These are phyloP conservation scores for Clonostachys solani DNA, from an alignment of 2,329 filamentous ascomycete genomes.

Conservation along the genomic window DNA sequence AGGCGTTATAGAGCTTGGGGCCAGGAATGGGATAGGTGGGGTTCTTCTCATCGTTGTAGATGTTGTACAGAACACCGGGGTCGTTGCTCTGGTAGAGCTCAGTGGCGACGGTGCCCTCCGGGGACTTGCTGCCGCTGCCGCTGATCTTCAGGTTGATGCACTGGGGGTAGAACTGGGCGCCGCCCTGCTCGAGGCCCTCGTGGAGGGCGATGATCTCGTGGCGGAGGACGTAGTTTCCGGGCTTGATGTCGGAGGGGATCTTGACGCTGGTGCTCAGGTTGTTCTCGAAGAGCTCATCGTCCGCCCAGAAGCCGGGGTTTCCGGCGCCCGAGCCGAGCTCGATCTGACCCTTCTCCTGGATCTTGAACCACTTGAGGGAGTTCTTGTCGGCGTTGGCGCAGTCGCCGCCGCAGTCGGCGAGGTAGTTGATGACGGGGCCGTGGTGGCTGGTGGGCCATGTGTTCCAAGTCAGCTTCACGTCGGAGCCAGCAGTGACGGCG, in stretches of 20 bases:
- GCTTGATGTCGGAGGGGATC: slow-evolving; percentile 35
- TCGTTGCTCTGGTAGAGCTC: slow-evolving; percentile 32
- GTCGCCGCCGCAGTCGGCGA: slow-evolving; percentile 45
- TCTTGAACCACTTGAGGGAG: slow-evolving; percentile 53
- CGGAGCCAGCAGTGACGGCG: slow-evolving; percentile 9
- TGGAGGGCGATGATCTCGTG: slow-evolving; percentile 51
- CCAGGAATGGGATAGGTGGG: slow-evolving; percentile 11
- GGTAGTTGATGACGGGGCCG: slow-evolving; percentile 54
- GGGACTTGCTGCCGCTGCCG: slow-evolving; percentile 25
- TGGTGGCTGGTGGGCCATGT: slow-evolving; percentile 57
- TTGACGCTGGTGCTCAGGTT: slow-evolving; percentile 30
- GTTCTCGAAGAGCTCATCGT: slow-evolving; percentile 34
- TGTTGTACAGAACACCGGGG: slow-evolving; percentile 31
- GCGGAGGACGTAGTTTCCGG: slow-evolving; percentile 47
- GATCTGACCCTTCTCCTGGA: slow-evolving; percentile 44
- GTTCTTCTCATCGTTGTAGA: slow-evolving; percentile 18
- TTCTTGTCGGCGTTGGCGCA: slow-evolving; percentile 45
- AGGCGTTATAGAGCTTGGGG: slow-evolving; percentile 3
- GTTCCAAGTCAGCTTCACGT: slow-evolving; percentile 43
- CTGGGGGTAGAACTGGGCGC: slow-evolving; percentile 44
- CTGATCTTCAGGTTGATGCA: slow-evolving; percentile 44
- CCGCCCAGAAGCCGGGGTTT: slow-evolving; percentile 24
- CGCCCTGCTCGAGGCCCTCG: slow-evolving; percentile 20
- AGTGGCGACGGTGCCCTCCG: slow-evolving; percentile 27
- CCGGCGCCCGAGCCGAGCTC: slow-evolving; percentile 38